Evolutionary conservation across 805 yeast genomes (phyloP).

Genomic region (Starmerella stigmatis): DNA sequence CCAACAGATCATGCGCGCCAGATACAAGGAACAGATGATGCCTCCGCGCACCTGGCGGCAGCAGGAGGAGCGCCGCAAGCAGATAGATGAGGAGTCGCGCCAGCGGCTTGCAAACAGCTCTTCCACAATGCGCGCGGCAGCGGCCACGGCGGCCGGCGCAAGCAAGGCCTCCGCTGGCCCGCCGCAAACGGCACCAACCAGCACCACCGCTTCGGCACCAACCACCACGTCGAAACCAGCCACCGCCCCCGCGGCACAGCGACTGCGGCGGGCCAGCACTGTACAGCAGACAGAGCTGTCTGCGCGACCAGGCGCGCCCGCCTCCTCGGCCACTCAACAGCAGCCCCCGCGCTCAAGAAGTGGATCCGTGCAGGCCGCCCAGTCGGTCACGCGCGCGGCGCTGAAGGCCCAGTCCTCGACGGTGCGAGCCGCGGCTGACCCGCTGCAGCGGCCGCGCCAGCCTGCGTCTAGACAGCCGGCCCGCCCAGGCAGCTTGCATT

Average conservation of each 20-base stretch:
- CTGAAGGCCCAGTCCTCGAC: background rate
- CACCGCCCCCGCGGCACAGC: too few species aligned
- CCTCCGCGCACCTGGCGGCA: constrained; percentile 18
- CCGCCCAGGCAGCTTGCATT: background rate
- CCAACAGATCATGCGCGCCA: constrained; percentile 20
- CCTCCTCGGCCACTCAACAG: background rate
- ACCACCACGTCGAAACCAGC: too few species aligned
- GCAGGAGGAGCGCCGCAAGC: constrained; percentile 12
- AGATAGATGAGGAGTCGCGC: constrained; percentile 4
- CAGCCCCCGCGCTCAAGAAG: background rate
- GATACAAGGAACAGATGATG: constrained; percentile 15
- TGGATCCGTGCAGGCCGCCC: background rate
- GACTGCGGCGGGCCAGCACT: too few species aligned
- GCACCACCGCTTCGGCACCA: too few species aligned
- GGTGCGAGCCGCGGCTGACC: background rate
- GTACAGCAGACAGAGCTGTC: too few species aligned
- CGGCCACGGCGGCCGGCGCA: constrained; percentile 22
- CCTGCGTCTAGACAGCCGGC: too few species aligned
- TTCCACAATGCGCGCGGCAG: constrained; percentile 1
- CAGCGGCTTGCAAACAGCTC: constrained; percentile 1
- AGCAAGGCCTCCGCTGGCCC: too few species aligned
- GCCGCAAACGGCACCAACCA: background rate
- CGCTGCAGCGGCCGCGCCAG: background rate
- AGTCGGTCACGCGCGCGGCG: background rate
- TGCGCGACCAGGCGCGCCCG: too few species aligned